phyloP scores from a whole-genome alignment of 768 basidiomycete genomes.

The Leccinum obscurum region DNA sequence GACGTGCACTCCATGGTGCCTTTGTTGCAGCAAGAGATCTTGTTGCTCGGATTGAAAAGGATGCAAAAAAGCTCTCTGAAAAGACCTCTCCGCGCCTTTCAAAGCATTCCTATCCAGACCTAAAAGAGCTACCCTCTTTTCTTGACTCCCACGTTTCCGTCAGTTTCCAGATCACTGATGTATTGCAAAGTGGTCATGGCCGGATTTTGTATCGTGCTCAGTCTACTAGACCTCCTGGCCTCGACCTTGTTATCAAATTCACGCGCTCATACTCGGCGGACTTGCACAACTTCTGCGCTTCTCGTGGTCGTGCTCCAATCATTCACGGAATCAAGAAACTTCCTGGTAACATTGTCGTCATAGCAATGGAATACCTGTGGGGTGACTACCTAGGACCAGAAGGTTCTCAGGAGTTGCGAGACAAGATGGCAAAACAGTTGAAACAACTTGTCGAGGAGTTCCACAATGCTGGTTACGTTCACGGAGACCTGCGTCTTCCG shows the following conservation, averaged over 20 bases:
- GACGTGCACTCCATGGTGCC: neutral
- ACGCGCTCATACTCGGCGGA: neutral
- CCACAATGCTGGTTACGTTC: neutral
- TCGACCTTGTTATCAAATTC: neutral
- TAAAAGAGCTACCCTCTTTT: neutral
- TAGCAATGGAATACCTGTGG: neutral
- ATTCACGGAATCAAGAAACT: neutral
- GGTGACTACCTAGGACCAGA: neutral
- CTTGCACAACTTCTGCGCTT: neutral
- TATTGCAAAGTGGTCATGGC: no score
- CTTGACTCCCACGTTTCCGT: neutral
- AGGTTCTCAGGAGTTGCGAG: neutral
- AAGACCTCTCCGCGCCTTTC: neutral
- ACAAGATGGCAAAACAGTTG: neutral
- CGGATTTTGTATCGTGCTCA: no score
- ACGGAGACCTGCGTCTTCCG: neutral
- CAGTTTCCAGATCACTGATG: neutral
- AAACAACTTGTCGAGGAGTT: neutral
- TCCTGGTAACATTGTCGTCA: neutral
- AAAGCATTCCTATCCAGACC: neutral
- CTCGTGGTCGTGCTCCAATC: neutral
- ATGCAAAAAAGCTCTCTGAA: neutral
- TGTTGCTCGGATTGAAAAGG: neutral
- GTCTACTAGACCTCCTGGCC: neutral
- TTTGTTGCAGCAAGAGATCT: neutral